Base-by-base conservation (phyloP, 1,139 yeast genomes). In the Pichia sp. region DNA sequence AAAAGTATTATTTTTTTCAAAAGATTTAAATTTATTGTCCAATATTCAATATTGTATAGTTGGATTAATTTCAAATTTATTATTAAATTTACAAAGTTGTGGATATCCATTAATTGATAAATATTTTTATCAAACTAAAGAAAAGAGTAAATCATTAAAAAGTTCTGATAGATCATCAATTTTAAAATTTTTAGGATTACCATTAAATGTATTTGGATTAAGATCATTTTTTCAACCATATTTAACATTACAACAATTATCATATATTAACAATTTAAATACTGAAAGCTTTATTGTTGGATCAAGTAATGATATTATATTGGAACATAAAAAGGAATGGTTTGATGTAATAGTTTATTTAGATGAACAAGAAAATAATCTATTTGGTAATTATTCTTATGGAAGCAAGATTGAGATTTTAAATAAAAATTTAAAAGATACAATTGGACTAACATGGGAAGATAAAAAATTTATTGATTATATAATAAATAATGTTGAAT, bases 211-310 rank as follows among this genome's bases (percentile, higher is more conserved):
- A 1, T 92, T 92, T 67, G 88, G 89, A 9, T 78, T 81, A 58
- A 95, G 95, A 38, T 88, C 95, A 3, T 76, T 90, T 55, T 90
- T 95, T 74, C 85, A 86, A 56, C 97, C 98, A 0, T 92, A 90
- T 65, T 76, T 90, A 28, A 96, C 98, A 0, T 70, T 92, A 46
- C 98, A 90, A 65, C 97, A 90, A 62, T 70, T 92, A 49, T 85
- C 84, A 49, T 90, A 86, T 57, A 71, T 92, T 48, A 74, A 73
- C 37, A 74, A 76, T 34, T 70, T 73, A 1, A 77, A 74, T 42
- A 76, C 90, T 0, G 71, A 75, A 48, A 82, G 81, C 62, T 92
- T 81, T 57, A 72, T 88, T 67, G 78, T 88, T 48, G 98, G 98
- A 0, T 84, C 95, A 44, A 89, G 97, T 8, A 92, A 92, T 65